A percentile compares a stretch with the other conserved stretches of the same genome.
phyloP scores from a whole-genome alignment of 2,329 filamentous ascomycete genomes.

The Pseudogymnoascus sp. region DNA sequence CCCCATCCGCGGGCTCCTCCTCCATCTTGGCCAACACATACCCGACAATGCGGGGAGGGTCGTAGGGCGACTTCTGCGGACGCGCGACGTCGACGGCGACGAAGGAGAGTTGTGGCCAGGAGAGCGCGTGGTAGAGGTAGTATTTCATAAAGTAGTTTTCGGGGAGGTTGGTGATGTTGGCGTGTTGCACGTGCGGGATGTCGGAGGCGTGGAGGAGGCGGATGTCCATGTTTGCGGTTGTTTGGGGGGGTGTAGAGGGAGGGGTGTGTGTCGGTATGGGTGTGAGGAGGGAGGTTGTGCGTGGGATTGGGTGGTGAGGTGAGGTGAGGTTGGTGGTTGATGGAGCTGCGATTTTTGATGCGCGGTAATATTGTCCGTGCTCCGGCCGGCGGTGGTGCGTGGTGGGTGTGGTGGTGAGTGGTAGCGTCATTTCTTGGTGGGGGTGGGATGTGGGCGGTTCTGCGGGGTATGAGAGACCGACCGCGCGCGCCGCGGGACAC shows the following conservation, averaged over 20 bases:
- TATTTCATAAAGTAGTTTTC: conserved; percentile 99
- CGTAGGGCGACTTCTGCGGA: conserved; percentile 67
- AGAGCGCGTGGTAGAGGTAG: conserved; percentile 97
- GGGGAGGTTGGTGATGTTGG: conserved; percentile 96
- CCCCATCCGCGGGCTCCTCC: conserved; percentile 84
- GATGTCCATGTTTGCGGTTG: conserved; percentile 71
- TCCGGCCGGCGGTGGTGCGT: background rate
- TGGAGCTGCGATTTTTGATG: background rate
- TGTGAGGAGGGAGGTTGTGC: background rate
- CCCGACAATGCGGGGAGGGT: conserved; percentile 94
- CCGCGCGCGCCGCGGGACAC: background rate
- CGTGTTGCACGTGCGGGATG: conserved; percentile 89
- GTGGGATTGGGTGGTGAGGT: background rate
- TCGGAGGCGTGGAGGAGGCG: conserved; percentile 74
- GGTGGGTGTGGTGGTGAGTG: too few relatives aligned
- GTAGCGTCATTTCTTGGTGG: background rate
- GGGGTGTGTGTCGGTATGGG: background rate
- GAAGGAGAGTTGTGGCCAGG: conserved; percentile 95
- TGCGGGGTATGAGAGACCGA: background rate
- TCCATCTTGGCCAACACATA: conserved; percentile 99
- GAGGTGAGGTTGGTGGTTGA: background rate
- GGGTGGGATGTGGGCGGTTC: background rate
- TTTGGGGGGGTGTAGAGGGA: conserved; percentile 6
- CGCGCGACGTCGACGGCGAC: conserved; percentile 88
- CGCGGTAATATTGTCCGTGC: background rate